Evolutionary conservation across 1,139 yeast species (phyloP), one percentile per base, ranked within the genome.

Genomic region (Debaryomycetaceae sp.): DNA sequence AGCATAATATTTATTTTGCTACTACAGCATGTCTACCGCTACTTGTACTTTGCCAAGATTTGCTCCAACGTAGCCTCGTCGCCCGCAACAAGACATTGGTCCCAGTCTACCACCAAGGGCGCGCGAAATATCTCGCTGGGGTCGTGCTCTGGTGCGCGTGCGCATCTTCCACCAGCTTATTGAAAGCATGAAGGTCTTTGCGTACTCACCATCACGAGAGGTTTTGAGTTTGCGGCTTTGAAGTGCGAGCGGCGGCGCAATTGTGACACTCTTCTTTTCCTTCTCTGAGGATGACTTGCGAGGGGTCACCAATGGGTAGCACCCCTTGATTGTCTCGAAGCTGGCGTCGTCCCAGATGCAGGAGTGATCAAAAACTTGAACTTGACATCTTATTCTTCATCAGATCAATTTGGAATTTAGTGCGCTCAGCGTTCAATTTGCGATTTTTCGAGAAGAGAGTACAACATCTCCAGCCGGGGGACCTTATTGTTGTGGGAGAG

Each of bases 31-130:
- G n/a, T n/a, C n/a, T n/a, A n/a, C n/a, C n/a, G n/a, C n/a, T n/a
- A 19, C 18, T 29, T 34, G 42, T 65, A 66, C 41, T 59, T 58
- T 10, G 46, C 43, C 39, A 67, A 57, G 17, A 67, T 51, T 11
- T 34, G 37, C 13, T 46, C 38, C 37, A 67, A 53, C 3, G 64
- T 58, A 17, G 41, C 42, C 38, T 59, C 68, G 40, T 65, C 67
- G 30, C 57, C 56, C 14, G 71, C 74, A 38, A 66, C 58, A 38
- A 60, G 34, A 40, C 60, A 56, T 40, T 65, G 71, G 43, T 67
- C 74, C 74, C 74, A 67, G 43, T 67, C 74, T 27, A 66, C 60
- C 22, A 67, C 56, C 46, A 67, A 60, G 0, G 74, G 74, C 2
- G 72, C 65, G 35, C 43, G 46, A 42, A 67, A 67, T 9, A 67